Conservation (phyloP, 352 stramenopile genomes). For the Pythium scleroteichum region DNA sequence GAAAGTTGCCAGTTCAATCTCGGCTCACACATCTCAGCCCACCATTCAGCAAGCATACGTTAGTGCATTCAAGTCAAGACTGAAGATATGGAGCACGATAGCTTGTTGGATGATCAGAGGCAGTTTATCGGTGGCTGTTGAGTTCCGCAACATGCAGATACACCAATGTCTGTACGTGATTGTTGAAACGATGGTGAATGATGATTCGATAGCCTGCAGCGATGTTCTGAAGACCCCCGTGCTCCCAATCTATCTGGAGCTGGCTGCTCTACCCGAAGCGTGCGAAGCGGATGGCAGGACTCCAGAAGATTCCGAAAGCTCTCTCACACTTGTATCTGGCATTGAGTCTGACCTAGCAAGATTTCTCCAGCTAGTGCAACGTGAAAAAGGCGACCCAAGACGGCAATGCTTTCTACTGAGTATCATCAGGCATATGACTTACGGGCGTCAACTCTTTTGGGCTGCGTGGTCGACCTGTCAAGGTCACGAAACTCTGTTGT, state of each 20-base stretch:
- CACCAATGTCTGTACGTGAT: constrained; percentile 62
- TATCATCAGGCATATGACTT: constrained; percentile 49
- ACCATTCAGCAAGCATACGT: constrained; percentile 25
- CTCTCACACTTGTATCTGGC: constrained; percentile 38
- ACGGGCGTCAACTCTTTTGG: constrained; percentile 39
- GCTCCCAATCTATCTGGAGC: constrained; percentile 45
- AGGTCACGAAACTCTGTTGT: constrained; percentile 59
- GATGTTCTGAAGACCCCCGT: constrained; percentile 28
- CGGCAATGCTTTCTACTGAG: constrained; percentile 46
- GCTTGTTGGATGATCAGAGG: constrained; percentile 53
- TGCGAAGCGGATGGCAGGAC: neutral
- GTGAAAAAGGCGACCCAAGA: constrained; percentile 30
- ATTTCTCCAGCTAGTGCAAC: constrained; percentile 55
- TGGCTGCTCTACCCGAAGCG: constrained; percentile 12
- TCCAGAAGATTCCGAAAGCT: constrained; percentile 4
- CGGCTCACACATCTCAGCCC: constrained; percentile 12
- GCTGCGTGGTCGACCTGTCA: constrained; percentile 51
- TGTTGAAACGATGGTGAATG: constrained; percentile 36
- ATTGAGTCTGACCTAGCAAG: constrained; percentile 60
- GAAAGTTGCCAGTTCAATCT: constrained; percentile 49
- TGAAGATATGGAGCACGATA: constrained; percentile 46
- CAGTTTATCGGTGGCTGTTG: constrained; percentile 39
- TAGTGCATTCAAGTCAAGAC: constrained; percentile 32
- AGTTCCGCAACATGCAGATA: constrained; percentile 59
- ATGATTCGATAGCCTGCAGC: constrained; percentile 3